Conservation (phyloP, 1,284 basidiomycete genomes). For the Puccinia hordei region DNA sequence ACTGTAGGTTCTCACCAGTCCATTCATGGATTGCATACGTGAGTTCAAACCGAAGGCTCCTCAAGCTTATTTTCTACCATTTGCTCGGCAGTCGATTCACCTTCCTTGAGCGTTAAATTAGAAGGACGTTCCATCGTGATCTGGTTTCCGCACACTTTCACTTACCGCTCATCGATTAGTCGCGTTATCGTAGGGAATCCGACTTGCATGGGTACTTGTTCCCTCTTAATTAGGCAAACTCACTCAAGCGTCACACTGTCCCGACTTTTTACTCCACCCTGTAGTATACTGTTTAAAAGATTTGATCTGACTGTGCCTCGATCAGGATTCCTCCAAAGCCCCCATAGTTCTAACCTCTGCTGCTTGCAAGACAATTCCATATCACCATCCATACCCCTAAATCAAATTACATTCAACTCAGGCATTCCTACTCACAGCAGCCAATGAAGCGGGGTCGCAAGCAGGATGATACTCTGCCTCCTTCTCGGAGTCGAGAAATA, state of each 20-base stretch:
- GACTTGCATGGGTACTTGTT: background rate
- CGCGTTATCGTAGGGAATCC: background rate
- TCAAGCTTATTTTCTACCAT: background rate
- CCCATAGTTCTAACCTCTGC: background rate
- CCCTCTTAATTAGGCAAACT: background rate
- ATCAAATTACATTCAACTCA: background rate
- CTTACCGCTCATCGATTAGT: background rate
- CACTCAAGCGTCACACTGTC: background rate
- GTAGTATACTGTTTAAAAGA: background rate
- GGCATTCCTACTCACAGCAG: too few species aligned
- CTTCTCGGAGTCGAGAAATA: constrained; percentile 86
- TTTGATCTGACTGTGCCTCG: background rate
- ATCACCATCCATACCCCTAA: background rate
- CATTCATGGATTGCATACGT: constrained; percentile 4
- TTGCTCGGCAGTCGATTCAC: background rate
- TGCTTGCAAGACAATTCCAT: background rate
- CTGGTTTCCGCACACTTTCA: background rate
- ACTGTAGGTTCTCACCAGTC: constrained; percentile 4
- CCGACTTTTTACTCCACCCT: background rate
- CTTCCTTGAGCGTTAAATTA: background rate
- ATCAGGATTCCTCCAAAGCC: background rate
- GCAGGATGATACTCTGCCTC: constrained; percentile 85
- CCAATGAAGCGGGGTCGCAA: constrained; percentile 69
- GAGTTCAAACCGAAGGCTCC: constrained; percentile 12
- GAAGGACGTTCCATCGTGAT: background rate